Evolutionary conservation across 2,329 filamentous ascomycete species (phyloP).

Genomic region (Zymoseptoria crescenta): DNA sequence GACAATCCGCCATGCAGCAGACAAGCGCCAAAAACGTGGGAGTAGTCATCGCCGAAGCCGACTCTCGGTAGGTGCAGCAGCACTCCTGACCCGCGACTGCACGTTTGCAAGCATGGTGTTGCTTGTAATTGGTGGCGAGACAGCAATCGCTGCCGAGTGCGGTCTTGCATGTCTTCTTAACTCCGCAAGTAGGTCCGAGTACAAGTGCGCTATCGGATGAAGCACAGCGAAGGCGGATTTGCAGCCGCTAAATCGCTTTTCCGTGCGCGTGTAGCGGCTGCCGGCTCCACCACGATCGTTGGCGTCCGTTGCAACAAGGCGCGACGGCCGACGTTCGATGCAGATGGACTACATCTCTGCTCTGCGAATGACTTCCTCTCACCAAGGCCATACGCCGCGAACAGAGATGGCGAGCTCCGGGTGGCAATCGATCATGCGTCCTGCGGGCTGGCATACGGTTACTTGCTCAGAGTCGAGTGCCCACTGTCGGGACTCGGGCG

Average conservation of each 20-base stretch:
- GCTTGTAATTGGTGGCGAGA: neutral
- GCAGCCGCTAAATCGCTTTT: neutral
- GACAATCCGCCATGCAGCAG: neutral
- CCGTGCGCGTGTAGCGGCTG: neutral
- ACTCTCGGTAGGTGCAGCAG: neutral
- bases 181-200: neutral
- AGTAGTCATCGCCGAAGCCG: neutral
- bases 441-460: too few relatives aligned
- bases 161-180: neutral
- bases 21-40: neutral
- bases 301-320: neutral
- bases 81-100: neutral
- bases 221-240: constrained; percentile 23
- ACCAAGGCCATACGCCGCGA: too few relatives aligned
- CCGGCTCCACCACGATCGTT: neutral
- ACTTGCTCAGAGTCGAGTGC: too few relatives aligned
- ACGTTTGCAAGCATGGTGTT: neutral
- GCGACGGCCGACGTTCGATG: neutral
- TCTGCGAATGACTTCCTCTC: too few relatives aligned
- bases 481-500: too few relatives aligned
- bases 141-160: neutral
- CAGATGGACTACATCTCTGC: neutral
- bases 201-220: neutral
- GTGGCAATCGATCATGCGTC: too few relatives aligned
- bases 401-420: too few relatives aligned